Evolutionary conservation across 2,329 filamentous ascomycete genomes (phyloP), one percentile per base, ranked within the genome.

Genomic region (Dichotomopilus funicola): DNA sequence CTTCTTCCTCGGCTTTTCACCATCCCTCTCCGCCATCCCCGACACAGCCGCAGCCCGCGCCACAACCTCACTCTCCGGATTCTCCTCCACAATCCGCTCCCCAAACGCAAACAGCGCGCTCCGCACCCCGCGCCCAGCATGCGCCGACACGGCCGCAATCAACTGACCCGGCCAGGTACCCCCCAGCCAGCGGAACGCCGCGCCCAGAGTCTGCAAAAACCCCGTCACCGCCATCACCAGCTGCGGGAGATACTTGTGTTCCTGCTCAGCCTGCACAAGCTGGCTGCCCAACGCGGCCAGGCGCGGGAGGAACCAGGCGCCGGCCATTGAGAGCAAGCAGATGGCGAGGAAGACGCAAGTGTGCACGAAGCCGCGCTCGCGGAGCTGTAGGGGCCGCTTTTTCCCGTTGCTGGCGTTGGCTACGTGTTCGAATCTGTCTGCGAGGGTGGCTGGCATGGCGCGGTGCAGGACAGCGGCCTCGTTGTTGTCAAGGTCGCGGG

Each of bases 401-500:
- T 10, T 19, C 12, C 31, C 31, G 33, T 33, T 9, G 19, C 43
- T 31, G n/a, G 36, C 35, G 38, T 5, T 11, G 6, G 5, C 31
- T 3, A 1, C 11, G 35, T 34, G 19, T 27, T 31, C 27, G 8
- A 13, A 1, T 1, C 11, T 6, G 7, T 4, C 19, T n/a, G 27
- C 57, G 42, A 70, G 63, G 9, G 63, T 54, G 6, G 63, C 58
- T 2, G 82, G 81, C 4, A 83, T 67, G 1, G 81, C 75, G 31
- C 72, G 73, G 40, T 74, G 75, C 4, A 86, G 70, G 47, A 75
- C 75, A 31, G 77, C 65, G 34, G 71, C 66, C 65, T 88, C 85
- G 59, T 78, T 75, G 2, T 70, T 69, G 36, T 77, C 78, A 35
- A 88, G 75, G 49, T 85, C 73, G 1, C 68, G 58, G 0, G 85